Conservation (phyloP, 2,329 filamentous ascomycete species). For the Sporothrix schenckii region DNA sequence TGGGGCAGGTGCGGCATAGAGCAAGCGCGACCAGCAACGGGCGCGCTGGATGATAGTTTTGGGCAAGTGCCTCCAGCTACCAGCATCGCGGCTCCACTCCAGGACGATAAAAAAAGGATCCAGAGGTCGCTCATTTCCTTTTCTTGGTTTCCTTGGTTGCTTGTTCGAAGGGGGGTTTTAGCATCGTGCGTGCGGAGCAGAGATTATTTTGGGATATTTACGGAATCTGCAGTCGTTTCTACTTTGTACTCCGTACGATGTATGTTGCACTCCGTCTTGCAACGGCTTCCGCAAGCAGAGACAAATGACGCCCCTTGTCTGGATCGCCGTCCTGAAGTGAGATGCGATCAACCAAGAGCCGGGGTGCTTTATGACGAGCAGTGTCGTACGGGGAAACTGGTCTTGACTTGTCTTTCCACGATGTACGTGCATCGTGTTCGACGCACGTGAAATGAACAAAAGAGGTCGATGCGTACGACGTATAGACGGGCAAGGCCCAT, state of each 20-base stretch:
- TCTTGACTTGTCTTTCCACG: not conserved
- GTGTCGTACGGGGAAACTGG: not conserved
- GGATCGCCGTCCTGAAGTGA: not conserved
- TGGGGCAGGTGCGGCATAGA: conserved; percentile 5
- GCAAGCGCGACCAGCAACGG: not conserved
- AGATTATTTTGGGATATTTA: not conserved
- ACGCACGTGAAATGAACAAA: conserved; percentile 27
- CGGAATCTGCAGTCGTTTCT: not conserved
- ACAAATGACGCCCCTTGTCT: conserved; percentile 1
- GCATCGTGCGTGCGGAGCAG: not conserved
- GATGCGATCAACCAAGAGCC: not conserved
- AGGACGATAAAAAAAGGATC: conserved; percentile 13
- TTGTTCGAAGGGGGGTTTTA: not conserved
- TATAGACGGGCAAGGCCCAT: not conserved
- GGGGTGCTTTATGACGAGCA: not conserved
- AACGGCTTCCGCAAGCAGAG: not conserved
- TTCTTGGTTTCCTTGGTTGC: not conserved
- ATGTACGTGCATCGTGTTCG: not conserved
- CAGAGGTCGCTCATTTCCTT: conserved; percentile 24
- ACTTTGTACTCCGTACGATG: not conserved
- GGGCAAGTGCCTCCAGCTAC: conserved; percentile 7
- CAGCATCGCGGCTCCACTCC: conserved; percentile 22
- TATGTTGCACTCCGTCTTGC: too few relatives aligned
- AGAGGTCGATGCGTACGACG: not conserved
- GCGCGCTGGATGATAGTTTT: not conserved